Base-by-base conservation (phyloP, 306 rosid species). In the Prunus kanzakura region DNA sequence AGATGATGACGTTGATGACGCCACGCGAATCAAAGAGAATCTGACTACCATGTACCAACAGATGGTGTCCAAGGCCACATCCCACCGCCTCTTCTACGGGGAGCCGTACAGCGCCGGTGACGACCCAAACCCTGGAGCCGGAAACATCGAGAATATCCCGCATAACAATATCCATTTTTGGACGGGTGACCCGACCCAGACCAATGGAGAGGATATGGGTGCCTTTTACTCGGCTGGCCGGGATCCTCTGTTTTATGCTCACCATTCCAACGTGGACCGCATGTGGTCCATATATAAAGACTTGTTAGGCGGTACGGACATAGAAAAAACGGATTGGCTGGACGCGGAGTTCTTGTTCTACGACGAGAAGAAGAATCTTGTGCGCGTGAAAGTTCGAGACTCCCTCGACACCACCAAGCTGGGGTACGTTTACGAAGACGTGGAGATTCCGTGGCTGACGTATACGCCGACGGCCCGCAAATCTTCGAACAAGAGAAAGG, bases 281-380 rank as follows among this genome's bases (percentile, higher is more conserved):
- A 4, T 93, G 76, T 93, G 97, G 98, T 25, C 61, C 1, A 1
- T 93, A 0, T 93, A 96, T 96, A 91, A 89, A 55, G n/a, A n/a
- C n/a, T n/a, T n/a, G n/a, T n/a, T n/a, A n/a, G 96, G 87, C 1
- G 89, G 92, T 35, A 70, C 35, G 11, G 87, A 91, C 75, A 46
- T 79, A 4, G 67, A 76, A 0, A 86, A 87, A 25, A 9, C 86
- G 0, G 92, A 93, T 57, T 91, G 92, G 91, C 85, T 91, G 2
- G 61, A 93, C 46, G 35, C 98, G 0, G 87, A 72, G n/a, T 91
- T 93, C 62, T 27, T 93, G 16, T 93, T 93, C 77, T 91, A 91
- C 25, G 85, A 93, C 54, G 96, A 91, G 82, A 93, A 91, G 14
- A 84, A 82, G 25, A 85, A 89, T 38, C 84, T 83, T 0, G 89